These are phyloP conservation scores for Liriodendron chinense DNA, from an alignment of 164 flowering plant species.

Conservation along the genomic window DNA sequence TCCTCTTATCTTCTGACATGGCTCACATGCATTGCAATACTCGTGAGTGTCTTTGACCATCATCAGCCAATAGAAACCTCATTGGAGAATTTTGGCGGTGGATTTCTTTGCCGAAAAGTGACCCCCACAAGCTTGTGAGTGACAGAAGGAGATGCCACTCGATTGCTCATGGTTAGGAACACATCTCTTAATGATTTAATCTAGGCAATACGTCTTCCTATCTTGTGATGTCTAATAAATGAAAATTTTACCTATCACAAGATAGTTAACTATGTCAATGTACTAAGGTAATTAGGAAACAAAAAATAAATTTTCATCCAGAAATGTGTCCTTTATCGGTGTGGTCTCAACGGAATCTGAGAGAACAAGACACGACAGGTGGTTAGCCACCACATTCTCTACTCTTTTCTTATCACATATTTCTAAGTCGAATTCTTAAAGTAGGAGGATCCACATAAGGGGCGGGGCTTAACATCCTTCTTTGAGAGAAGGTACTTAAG, in stretches of 20 bases:
- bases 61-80: background rate
- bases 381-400: too few relatives aligned
- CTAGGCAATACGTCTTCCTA: background rate
- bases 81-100: background rate
- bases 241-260: background rate
- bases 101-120: background rate
- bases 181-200: background rate
- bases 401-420: background rate
- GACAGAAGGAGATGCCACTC: too few relatives aligned
- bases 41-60: background rate
- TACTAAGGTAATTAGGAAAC: background rate
- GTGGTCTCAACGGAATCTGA: too few relatives aligned
- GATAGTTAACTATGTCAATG: background rate
- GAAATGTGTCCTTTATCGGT: background rate
- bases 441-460: background rate
- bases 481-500: background rate
- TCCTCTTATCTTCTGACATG: background rate
- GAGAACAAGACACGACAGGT: too few relatives aligned
- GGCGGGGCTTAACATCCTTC: background rate
- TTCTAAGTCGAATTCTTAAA: background rate
- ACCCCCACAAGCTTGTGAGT: background rate
- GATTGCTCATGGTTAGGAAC: background rate
- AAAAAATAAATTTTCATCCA: background rate
- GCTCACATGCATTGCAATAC: background rate
- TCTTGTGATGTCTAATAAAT: background rate